These are phyloP conservation scores for Prosopis cineraria DNA, from an alignment of 306 rosid genomes.

Conservation along the genomic window DNA sequence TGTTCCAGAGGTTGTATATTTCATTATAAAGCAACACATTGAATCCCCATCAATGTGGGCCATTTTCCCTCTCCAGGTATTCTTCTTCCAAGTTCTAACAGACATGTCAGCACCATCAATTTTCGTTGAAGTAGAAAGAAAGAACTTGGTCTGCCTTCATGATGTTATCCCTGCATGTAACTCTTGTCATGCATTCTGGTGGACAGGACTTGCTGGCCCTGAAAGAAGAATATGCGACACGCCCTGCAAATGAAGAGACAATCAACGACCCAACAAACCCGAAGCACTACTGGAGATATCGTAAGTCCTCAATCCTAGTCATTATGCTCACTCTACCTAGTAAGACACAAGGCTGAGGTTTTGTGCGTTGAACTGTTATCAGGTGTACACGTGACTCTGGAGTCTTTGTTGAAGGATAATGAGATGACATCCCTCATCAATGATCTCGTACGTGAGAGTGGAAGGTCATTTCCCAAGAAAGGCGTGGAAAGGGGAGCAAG, in stretches of 20 bases:
- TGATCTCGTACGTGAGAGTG: constrained; percentile 61
- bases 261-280: constrained; percentile 97
- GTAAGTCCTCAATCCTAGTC: constrained; percentile 49
- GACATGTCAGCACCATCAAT: not conserved
- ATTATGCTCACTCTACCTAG: not conserved
- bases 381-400: constrained; percentile 88
- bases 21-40: constrained; percentile 69
- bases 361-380: constrained; percentile 32
- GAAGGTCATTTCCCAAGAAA: constrained; percentile 70
- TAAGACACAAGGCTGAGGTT: not conserved
- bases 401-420: constrained; percentile 68
- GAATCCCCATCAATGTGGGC: constrained; percentile 99
- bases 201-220: constrained; percentile 82
- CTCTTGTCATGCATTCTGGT: constrained; percentile 26
- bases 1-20: constrained; percentile 75
- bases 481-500: constrained; percentile 40
- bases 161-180: constrained; percentile 12
- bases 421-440: constrained; percentile 65
- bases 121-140: not conserved
- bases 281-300: constrained; percentile 97
- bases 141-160: not conserved
- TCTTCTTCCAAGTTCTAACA: not conserved
- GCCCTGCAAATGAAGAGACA: constrained; percentile 89
- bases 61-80: constrained; percentile 97
- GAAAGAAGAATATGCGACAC: constrained; percentile 78